Evolutionary conservation across 2,329 filamentous ascomycete genomes (phyloP).

Genomic region (Claviceps monticola): DNA sequence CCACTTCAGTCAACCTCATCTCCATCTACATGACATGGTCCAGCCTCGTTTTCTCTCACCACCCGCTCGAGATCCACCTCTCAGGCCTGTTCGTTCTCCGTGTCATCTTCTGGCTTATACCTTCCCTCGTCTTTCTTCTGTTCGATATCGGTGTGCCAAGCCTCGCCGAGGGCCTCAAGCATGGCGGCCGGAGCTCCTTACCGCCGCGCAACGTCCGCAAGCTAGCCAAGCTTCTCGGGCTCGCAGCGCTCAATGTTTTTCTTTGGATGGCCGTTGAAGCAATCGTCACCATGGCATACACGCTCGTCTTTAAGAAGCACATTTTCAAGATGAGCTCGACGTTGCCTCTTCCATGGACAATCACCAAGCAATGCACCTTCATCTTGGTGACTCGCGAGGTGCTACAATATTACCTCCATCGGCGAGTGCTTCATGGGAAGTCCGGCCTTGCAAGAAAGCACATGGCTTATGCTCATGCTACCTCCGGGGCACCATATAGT

Average conservation of each 20-base stretch:
- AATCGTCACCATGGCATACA: constrained; percentile 24
- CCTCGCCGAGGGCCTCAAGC: constrained; percentile 54
- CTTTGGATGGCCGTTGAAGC: constrained; percentile 31
- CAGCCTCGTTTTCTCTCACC: constrained; percentile 65
- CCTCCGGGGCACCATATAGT: constrained; percentile 43
- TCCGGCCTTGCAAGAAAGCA: constrained; percentile 28
- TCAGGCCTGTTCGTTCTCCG: constrained; percentile 56
- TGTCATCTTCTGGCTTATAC: constrained; percentile 56
- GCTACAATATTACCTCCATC: constrained; percentile 62
- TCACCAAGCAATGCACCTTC: constrained; percentile 32
- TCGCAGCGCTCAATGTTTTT: constrained; percentile 32
- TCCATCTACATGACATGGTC: constrained; percentile 90
- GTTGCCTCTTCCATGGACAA: constrained; percentile 38
- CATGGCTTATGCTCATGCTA: constrained; percentile 34
- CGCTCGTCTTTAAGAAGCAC: constrained; percentile 20
- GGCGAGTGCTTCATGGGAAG: constrained; percentile 49
- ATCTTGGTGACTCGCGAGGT: constrained; percentile 37
- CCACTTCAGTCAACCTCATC: constrained; percentile 67
- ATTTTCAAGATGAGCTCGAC: constrained; percentile 34
- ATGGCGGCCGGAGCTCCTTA: constrained; percentile 39
- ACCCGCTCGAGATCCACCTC: constrained; percentile 61
- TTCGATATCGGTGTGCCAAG: constrained; percentile 61
- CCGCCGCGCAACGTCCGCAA: constrained; percentile 28
- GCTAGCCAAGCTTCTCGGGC: constrained; percentile 22
- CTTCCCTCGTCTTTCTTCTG: constrained; percentile 56